phyloP scores from a whole-genome alignment of 192 early-diverging fungal genomes.

The Backusella australiensis region DNA sequence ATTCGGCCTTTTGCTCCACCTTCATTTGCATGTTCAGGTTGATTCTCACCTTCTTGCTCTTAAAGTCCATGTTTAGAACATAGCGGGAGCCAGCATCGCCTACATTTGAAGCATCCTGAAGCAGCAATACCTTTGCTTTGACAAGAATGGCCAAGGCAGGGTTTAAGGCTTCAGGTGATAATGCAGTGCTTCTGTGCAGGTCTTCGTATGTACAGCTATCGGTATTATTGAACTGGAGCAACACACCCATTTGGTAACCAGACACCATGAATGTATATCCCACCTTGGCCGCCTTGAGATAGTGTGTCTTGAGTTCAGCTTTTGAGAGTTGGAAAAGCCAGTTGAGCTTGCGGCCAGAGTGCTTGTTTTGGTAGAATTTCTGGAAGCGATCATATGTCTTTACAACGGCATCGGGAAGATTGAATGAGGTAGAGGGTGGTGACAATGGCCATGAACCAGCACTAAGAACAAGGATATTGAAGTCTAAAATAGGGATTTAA shows the following conservation, averaged over 20 bases:
- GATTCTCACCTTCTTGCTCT: constrained; percentile 84
- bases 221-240: constrained; percentile 86
- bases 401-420: constrained; percentile 84
- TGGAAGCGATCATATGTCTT: constrained; percentile 85
- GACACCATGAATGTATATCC: constrained; percentile 78
- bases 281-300: constrained; percentile 70
- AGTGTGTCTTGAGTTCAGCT: constrained; percentile 92
- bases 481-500: constrained; percentile 50
- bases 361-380: constrained; percentile 85
- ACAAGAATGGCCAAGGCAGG: constrained; percentile 73
- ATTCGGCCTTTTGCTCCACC: constrained; percentile 88
- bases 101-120: constrained; percentile 49
- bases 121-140: constrained; percentile 78
- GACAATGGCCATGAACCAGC: constrained; percentile 90
- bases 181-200: constrained; percentile 68
- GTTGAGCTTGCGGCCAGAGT: constrained; percentile 87
- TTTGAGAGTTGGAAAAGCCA: constrained; percentile 93
- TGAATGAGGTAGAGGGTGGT: constrained; percentile 73
- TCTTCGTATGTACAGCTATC: constrained; percentile 78
- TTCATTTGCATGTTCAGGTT: constrained; percentile 86
- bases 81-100: constrained; percentile 60
- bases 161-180: constrained; percentile 64
- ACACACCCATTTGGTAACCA: constrained; percentile 91
- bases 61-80: constrained; percentile 77
- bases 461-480: constrained; percentile 83